Evolutionary conservation across 768 basidiomycete species (phyloP), one percentile per base, ranked within the genome.

Genomic region (Macrolepiota fuliginosa): DNA sequence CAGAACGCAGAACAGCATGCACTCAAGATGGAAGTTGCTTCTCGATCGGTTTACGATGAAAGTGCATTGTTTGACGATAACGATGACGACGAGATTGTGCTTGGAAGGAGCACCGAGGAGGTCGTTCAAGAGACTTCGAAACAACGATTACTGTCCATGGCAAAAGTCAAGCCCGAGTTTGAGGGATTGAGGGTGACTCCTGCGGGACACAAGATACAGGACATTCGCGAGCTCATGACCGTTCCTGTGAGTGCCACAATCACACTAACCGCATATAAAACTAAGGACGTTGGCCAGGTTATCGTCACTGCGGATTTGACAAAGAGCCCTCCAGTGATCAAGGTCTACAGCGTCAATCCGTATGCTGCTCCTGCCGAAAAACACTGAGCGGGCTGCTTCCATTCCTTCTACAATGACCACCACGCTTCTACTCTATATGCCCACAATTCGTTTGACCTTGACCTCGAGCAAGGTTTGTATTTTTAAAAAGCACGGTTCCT

Each of bases 251-350:
- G 89, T 83, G 13, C 24, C 13, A 25, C 22, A 6, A 24, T 24
- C 11, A 9, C 17, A 11, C 22, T 15, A 49, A 11, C 7, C 7
- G 29, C 7, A 7, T 32, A 32, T 32, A 7, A 32, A 3, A 7
- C 29, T 32, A 32, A 32, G 29, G 3, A 7, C 7, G 29, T 32
- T 32, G 29, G 29, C 7, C 66, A 94, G 92, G 94, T 96, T 67
- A 96, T 97, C 69, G 89, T 97, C 67, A 96, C 94, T 45, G 94
- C 94, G 35, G 95, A 98, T 73, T 76, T 96, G 67, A 94, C 93
- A 64, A 97, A 96, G 85, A 94, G 91, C 67, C 95, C 95, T 42
- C 95, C 95, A 3, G 92, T 98, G 69, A 91, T 98, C 81, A 96
- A 97, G 75, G 94, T 98, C 61, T 95, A 95, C 81, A 94, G 93